These are phyloP conservation scores for Biscogniauxia marginata DNA, from an alignment of 2,329 filamentous ascomycete genomes.

Conservation along the genomic window DNA sequence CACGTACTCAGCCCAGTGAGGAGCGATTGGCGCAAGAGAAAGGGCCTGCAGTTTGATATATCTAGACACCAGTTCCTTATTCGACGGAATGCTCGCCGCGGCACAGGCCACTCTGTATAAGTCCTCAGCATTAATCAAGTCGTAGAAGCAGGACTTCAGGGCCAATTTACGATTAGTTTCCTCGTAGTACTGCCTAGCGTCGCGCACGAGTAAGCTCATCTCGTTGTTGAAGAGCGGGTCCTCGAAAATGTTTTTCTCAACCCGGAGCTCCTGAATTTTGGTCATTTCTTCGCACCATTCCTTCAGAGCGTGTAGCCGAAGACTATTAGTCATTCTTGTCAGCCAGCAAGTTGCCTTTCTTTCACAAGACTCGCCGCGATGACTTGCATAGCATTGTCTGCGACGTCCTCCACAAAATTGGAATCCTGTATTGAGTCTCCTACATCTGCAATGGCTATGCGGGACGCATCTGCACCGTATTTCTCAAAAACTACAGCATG, in stretches of 20 bases:
- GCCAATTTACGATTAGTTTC: constrained; percentile 81
- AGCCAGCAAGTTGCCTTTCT: too few relatives aligned
- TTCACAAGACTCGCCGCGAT: too few relatives aligned
- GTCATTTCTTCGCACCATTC: constrained; percentile 91
- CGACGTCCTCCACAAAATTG: constrained; percentile 95
- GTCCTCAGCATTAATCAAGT: constrained; percentile 84
- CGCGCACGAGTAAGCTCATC: constrained; percentile 75
- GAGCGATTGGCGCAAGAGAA: constrained; percentile 79
- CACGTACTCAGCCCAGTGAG: constrained; percentile 92
- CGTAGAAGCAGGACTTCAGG: constrained; percentile 84
- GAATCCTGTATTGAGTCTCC: constrained; percentile 93
- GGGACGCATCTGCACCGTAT: constrained; percentile 89
- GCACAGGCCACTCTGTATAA: constrained; percentile 83
- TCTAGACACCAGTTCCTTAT: constrained; percentile 72
- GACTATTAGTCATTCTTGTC: too few relatives aligned
- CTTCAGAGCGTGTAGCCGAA: constrained; percentile 76
- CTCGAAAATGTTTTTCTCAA: too few relatives aligned
- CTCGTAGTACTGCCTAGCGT: constrained; percentile 78
- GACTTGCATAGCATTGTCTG: constrained; percentile 85
- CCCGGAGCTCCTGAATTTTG: constrained; percentile 71
- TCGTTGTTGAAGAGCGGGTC: too few relatives aligned
- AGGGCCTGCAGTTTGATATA: constrained; percentile 87
- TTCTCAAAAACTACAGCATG: too few relatives aligned
- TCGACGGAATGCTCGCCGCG: constrained; percentile 79
- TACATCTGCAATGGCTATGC: constrained; percentile 89